Conservation (phyloP, 2,329 filamentous ascomycete species). For the Fusarium sp. region DNA sequence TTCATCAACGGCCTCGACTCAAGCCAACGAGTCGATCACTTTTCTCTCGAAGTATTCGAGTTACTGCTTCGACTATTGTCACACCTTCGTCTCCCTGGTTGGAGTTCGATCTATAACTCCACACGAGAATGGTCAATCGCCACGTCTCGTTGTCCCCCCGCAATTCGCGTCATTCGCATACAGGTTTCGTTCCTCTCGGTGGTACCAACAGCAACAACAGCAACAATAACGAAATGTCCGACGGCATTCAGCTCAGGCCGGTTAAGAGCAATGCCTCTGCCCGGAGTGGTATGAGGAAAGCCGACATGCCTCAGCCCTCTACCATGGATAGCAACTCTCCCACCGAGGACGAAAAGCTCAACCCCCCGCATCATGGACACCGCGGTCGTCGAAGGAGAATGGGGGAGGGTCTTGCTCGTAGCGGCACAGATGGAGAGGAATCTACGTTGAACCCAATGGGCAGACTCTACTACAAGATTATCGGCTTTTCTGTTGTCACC, state of each 20-base stretch:
- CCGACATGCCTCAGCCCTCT: constrained; percentile 51
- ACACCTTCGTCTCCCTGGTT: constrained; percentile 39
- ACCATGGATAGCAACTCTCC: constrained; percentile 53
- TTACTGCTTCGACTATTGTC: constrained; percentile 21
- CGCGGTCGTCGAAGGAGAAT: constrained; percentile 65
- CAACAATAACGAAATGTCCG: constrained; percentile 52
- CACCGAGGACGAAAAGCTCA: constrained; percentile 61
- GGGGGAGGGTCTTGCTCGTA: constrained; percentile 57
- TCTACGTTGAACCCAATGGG: constrained; percentile 74
- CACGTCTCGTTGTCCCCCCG: constrained; percentile 54
- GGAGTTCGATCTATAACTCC: constrained; percentile 37
- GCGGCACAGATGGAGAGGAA: constrained; percentile 68
- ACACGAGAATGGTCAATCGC: constrained; percentile 47
- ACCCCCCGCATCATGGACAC: constrained; percentile 50
- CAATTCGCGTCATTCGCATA: constrained; percentile 54
- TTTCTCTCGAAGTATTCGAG: constrained; percentile 29
- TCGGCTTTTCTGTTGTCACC: constrained; percentile 73
- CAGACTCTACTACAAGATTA: constrained; percentile 72
- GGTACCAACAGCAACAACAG: constrained; percentile 45
- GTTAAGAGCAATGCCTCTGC: constrained; percentile 68
- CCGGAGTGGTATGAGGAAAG: constrained; percentile 61
- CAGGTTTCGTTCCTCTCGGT: constrained; percentile 62
- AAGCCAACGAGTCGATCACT: constrained; percentile 28
- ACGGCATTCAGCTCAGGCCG: constrained; percentile 67
- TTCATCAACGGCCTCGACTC: constrained; percentile 34